Base-by-base conservation (phyloP, 352 stramenopile species). In the Phytophthora agathidicida region DNA sequence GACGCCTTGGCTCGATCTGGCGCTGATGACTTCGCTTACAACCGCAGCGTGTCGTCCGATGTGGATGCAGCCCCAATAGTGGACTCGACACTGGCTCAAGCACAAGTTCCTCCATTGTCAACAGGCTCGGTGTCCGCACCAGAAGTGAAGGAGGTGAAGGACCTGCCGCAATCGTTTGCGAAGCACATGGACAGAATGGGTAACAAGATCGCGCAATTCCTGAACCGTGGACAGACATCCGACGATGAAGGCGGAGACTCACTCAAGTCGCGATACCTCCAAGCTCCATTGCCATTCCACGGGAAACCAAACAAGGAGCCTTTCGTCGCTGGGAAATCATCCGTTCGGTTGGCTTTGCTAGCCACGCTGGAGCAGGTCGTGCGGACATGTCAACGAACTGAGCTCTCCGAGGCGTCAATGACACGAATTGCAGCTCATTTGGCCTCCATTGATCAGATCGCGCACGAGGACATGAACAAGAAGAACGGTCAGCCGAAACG, bases 321-420 rank as follows among this genome's bases (percentile, higher is more conserved):
- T 26, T 63, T 68, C n/a, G 52, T 68, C 20, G 27, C 43, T 50
- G 60, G 60, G 1, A 68, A 63, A 44, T 64, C 60, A 6, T 57
- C 64, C 2, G 31, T 71, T 35, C 78, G 70, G 14, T 65, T 86
- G 53, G 49, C 45, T 14, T 53, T 89, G 10, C 33, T 90, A n/a
- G 35, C 64, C 0, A 66, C 55, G 11, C 28, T 90, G 19, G 67
- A 80, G 17, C 75, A 87, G 27, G 62, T 85, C 9, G 51, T 68
- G 7, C 60, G 74, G 20, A 76, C 71, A 5, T 86, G 73, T 27
- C 70, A 86, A 23, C 58, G 70, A 33, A 55, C 73, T 16, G 81
- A 91, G 35, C 64, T 91, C 9, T 79, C 51, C 3, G 81, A 89
- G 41, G 65, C 82, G 9, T 62, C 76, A 3, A 86, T 89, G 58